phyloP scores from a whole-genome alignment of 208 protist genomes.

The Leishmania tropica region DNA sequence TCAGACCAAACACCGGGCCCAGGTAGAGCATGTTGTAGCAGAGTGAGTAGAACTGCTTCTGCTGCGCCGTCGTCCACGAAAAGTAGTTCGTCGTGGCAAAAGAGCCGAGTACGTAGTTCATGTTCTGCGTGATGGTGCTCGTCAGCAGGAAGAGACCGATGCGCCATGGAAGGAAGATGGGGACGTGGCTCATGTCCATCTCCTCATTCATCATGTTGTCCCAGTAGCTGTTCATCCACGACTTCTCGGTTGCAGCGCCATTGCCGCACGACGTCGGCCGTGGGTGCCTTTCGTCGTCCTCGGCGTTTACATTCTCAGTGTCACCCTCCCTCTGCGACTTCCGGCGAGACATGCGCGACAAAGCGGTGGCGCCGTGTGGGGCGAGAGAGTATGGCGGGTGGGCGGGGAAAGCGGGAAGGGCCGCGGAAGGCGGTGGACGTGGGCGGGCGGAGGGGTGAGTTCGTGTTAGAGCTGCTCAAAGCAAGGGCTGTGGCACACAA shows the following conservation, averaged over 20 bases:
- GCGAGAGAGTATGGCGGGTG: background rate
- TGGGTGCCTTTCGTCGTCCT: background rate
- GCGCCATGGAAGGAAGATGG: slow-evolving; percentile 32
- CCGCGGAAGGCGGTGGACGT: background rate
- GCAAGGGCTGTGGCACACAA: background rate
- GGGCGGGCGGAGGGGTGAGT: too few relatives aligned
- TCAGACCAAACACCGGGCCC: slow-evolving; percentile 41
- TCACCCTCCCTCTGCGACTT: background rate
- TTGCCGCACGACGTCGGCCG: background rate
- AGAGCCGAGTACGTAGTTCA: slow-evolving; percentile 19
- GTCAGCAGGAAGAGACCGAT: slow-evolving; percentile 39
- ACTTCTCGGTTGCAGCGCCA: slow-evolving; percentile 1
- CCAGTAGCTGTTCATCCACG: slow-evolving; percentile 17
- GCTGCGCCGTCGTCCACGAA: slow-evolving; percentile 15
- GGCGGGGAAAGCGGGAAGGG: background rate
- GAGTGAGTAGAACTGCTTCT: slow-evolving; percentile 24
- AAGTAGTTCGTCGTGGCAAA: slow-evolving; percentile 9
- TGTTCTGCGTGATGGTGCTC: slow-evolving; percentile 38
- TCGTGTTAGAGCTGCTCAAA: background rate
- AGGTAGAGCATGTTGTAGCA: slow-evolving; percentile 34
- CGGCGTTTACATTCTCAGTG: background rate
- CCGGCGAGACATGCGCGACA: background rate
- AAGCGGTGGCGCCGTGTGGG: background rate
- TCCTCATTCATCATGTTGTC: slow-evolving; percentile 16
- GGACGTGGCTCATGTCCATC: slow-evolving; percentile 12